These are phyloP conservation scores for Linderniella brevidens DNA, from an alignment of 257 asterid genomes.

Conservation along the genomic window DNA sequence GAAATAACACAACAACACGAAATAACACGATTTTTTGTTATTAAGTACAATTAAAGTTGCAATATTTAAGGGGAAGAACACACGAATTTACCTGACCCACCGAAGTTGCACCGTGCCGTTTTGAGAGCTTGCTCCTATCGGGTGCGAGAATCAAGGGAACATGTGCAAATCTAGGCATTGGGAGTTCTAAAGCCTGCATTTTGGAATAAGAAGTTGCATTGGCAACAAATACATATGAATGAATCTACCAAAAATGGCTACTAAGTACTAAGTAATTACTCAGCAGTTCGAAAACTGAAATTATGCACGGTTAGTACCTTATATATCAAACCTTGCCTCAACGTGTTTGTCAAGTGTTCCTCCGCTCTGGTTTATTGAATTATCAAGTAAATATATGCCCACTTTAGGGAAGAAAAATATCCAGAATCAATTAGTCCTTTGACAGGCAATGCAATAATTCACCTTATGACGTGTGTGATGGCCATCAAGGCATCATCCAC, in stretches of 20 bases:
- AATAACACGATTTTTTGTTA: no score
- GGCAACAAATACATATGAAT: conserved; percentile 12
- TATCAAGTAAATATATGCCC: no score
- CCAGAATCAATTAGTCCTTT: no score
- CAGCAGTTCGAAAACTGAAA: background rate
- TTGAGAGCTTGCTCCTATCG: conserved; percentile 89
- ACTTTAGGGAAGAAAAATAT: no score
- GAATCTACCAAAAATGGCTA: conserved; percentile 4
- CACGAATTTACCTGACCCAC: conserved; percentile 72
- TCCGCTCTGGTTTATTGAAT: conserved; percentile 45
- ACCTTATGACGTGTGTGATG: conserved; percentile 94
- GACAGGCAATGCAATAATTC: background rate
- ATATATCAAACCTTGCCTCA: conserved; percentile 88
- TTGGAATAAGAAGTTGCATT: conserved; percentile 12
- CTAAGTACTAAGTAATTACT: no score
- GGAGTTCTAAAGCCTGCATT: conserved; percentile 64
- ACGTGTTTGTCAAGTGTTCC: conserved; percentile 94
- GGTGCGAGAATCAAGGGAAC: conserved; percentile 94
- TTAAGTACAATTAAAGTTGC: no score
- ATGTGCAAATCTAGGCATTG: conserved; percentile 87
- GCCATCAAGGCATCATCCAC: conserved; percentile 98
- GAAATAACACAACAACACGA: no score
- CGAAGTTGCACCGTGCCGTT: conserved; percentile 97
- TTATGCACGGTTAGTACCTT: conserved; percentile 23
- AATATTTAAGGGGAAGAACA: background rate